A percentile compares a stretch with the other conserved stretches of the same genome.
Evolutionary conservation across 352 stramenopile species (phyloP).

Genomic region (Globisporangium solare): DNA sequence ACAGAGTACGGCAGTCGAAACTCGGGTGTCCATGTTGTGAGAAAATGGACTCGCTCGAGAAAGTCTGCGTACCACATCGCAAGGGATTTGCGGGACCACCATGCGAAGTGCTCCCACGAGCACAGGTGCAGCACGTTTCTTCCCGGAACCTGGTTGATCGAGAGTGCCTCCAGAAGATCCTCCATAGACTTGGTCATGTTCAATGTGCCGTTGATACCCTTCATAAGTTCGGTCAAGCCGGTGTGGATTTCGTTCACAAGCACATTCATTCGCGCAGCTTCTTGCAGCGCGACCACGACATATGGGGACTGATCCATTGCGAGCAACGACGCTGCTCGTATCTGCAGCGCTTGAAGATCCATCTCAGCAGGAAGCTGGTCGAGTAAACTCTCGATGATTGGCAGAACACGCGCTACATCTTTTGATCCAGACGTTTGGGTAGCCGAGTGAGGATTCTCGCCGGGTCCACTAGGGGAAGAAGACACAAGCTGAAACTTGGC

Average conservation of each 20-base stretch:
- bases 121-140: slow-evolving; percentile 69
- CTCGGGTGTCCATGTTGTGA: slow-evolving; percentile 63
- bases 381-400: slow-evolving; percentile 50
- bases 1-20: slow-evolving; percentile 73
- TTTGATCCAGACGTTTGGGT: slow-evolving; percentile 13
- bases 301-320: slow-evolving; percentile 69
- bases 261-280: slow-evolving; percentile 69
- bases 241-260: slow-evolving; percentile 58
- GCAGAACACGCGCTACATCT: slow-evolving; percentile 31
- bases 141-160: slow-evolving; percentile 71
- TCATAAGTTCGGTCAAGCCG: slow-evolving; percentile 63
- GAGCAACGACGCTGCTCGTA: slow-evolving; percentile 48
- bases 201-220: slow-evolving; percentile 78
- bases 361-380: slow-evolving; percentile 58
- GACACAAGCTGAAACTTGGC: slow-evolving; percentile 78
- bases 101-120: slow-evolving; percentile 77
- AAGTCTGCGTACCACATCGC: slow-evolving; percentile 79
- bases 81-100: slow-evolving; percentile 81
- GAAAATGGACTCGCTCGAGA: slow-evolving; percentile 60
- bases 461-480: slow-evolving; percentile 19
- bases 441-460: slow-evolving; percentile 4
- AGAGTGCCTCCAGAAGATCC: slow-evolving; percentile 63
- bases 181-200: slow-evolving; percentile 91
- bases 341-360: slow-evolving; percentile 48
- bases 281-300: slow-evolving; percentile 77